Conservation (phyloP, 2,329 filamentous ascomycete species). For the Fusarium sambucinum region DNA sequence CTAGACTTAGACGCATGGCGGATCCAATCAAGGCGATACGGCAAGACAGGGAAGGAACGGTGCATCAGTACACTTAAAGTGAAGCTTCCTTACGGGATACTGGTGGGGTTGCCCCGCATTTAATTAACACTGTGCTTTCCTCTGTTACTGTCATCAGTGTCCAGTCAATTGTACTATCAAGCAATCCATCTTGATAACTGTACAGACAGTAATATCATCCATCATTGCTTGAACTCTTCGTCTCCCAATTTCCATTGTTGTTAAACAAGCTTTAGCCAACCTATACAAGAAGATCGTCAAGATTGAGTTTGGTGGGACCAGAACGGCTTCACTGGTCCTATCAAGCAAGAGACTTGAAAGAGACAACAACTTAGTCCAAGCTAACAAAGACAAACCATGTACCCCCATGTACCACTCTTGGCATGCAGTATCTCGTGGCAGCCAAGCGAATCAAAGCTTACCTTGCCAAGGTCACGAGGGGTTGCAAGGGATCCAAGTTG, state of each 20-base stretch:
- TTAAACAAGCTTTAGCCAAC: constrained; percentile 11
- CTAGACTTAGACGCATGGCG: constrained; percentile 2
- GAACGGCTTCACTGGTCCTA: constrained; percentile 18
- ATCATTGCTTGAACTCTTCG: too few species aligned
- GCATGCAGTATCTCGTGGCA: constrained; percentile 32
- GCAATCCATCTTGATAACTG: background rate
- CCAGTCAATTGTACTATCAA: background rate
- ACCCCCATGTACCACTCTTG: constrained; percentile 34
- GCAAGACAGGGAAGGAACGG: constrained; percentile 2
- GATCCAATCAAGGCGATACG: constrained; percentile 9
- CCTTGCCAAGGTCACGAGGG: constrained; percentile 36
- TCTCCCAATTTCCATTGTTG: too few species aligned
- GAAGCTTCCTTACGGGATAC: constrained; percentile 24
- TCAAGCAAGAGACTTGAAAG: constrained; percentile 16
- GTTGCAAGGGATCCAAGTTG: constrained; percentile 25
- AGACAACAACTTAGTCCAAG: constrained; percentile 7
- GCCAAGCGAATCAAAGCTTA: constrained; percentile 35
- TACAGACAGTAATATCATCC: background rate
- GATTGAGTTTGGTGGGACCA: constrained; percentile 49
- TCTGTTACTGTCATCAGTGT: background rate
- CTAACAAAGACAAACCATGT: constrained; percentile 12
- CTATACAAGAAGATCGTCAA: constrained; percentile 41
- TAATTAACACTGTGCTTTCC: constrained; percentile 30
- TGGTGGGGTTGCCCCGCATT: constrained; percentile 23
- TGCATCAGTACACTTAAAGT: constrained; percentile 11